phyloP scores from a whole-genome alignment of 129 eudicot species.

The Ambrosia artemisiifolia region DNA sequence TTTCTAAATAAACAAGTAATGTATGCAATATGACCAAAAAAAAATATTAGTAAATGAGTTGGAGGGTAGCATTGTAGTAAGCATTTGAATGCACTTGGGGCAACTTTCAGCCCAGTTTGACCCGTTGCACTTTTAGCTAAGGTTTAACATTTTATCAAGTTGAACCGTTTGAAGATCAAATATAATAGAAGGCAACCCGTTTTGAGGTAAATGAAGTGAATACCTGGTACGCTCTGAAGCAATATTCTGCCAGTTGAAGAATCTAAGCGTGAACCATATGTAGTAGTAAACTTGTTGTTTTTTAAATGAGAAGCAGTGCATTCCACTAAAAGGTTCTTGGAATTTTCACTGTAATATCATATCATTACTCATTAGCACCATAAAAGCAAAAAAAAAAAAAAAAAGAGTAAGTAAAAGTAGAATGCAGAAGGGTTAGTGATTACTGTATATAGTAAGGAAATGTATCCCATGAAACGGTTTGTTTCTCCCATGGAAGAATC shows the following conservation, averaged over 20 bases:
- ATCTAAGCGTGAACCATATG: constrained; percentile 65
- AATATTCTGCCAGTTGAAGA: constrained; percentile 89
- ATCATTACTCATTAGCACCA: constrained; percentile 9
- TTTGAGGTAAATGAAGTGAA: not conserved
- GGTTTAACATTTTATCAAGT: not conserved
- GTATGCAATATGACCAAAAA: not conserved
- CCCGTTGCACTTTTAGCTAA: not conserved
- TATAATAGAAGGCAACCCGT: not conserved
- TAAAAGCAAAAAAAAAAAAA: not conserved
- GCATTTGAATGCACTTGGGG: not conserved
- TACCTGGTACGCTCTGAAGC: constrained; percentile 96
- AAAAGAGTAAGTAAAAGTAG: not conserved
- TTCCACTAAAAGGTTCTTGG: constrained; percentile 74
- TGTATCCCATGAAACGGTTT: constrained; percentile 82
- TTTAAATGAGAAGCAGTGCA: constrained; percentile 84
- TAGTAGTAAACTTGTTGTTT: constrained; percentile 58
- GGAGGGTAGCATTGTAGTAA: not conserved
- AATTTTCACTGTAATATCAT: constrained; percentile 51
- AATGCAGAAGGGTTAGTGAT: constrained; percentile 37
- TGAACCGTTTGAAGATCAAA: not conserved
- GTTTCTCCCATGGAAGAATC: constrained; percentile 88
- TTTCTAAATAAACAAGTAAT: not conserved
- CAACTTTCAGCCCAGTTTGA: not conserved
- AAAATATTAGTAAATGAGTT: not conserved
- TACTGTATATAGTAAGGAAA: constrained; percentile 87